Base-by-base conservation (phyloP, 768 basidiomycete genomes). In the Auriscalpium orientale region DNA sequence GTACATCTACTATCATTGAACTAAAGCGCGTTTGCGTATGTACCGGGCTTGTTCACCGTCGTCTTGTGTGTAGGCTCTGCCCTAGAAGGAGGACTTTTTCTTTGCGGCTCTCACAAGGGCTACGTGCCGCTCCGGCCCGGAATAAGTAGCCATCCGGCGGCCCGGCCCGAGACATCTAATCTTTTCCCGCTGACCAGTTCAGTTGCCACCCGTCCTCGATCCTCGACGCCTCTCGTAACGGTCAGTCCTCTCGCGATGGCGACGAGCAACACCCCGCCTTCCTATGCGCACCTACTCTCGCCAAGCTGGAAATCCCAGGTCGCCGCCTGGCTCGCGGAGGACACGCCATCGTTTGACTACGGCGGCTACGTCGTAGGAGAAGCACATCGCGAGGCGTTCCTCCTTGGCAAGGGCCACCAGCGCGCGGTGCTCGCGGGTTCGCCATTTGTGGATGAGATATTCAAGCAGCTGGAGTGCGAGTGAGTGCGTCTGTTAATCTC, bases 351-450 rank as follows among this genome's bases (percentile, higher is more conserved):
- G 1, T 97, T 98, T 63, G 95, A 99, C 71, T 97, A 92, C 61
- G 95, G 89, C 40, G 95, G 95, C 2, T 95, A 89, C 66, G 92
- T 98, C 49, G 95, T 99, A 9, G 95, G 95, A 13, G 95, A 98
- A 66, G 87, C 80, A 8, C 73, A 80, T 38, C 84, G 92, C 44
- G 85, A 89, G 67, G 97, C 97, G 8, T 87, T 85, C 66, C 80
- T 98, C 16, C 79, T 92, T 63, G 95, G 94, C 49, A 98, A 99
- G 74, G 92, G 91, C 57, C 82, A 83, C 51, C 78, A 83, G 55
- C 62, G 79, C 16, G 82, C 83, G 21, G 86, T 98, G 28, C 80
- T 99, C 8, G 97, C 97, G 11, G 97, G 97, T 51, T 89, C 86
- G 9, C 97, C 95, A 0, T 98, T 99, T 72, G 91, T 98, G 65